Percentiles rank a stretch among this genome's conserved stretches.
These are phyloP conservation scores for Tetrapisispora iriomotensis DNA, from an alignment of 805 yeast species.

Conservation along the genomic window DNA sequence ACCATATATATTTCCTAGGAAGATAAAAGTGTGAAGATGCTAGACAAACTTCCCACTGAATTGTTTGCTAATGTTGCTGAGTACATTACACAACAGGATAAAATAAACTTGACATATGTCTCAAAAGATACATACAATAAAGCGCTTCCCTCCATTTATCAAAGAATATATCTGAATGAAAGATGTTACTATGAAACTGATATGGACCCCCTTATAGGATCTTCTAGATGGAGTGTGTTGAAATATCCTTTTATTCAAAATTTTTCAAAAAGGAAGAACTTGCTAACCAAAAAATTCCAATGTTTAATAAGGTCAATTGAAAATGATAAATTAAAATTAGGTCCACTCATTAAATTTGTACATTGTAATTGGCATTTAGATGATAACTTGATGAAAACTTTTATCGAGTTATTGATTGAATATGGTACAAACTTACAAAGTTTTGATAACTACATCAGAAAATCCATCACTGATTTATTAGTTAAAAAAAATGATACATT, in stretches of 20 bases:
- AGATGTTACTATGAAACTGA: conserved; percentile 19
- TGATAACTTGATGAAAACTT: conserved; percentile 8
- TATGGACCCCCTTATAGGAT: conserved; percentile 17
- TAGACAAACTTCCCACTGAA: conserved; percentile 19
- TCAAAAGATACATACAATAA: conserved; percentile 10
- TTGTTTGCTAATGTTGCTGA: conserved; percentile 10
- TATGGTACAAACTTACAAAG: conserved; percentile 13
- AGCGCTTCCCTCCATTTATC: conserved; percentile 17
- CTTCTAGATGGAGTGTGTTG: conserved; percentile 22
- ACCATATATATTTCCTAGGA: no score
- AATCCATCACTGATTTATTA: conserved; percentile 10
- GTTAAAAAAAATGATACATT: conserved; percentile 9
- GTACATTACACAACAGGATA: conserved; percentile 20
- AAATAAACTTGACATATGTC: conserved; percentile 19
- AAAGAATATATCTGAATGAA: conserved; percentile 20
- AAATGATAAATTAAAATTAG: conserved; percentile 10
- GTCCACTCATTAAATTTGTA: conserved; percentile 16
- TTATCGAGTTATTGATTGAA: conserved; percentile 11
- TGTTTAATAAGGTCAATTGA: conserved; percentile 16
- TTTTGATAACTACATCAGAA: conserved; percentile 20
- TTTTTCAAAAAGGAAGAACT: neutral
- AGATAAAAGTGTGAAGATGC: conserved; percentile 9
- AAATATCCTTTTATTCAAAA: conserved; percentile 7
- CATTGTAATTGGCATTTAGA: conserved; percentile 27
- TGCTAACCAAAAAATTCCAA: conserved; percentile 9